Conservation (phyloP, 2,329 filamentous ascomycete species). For the Rutstroemia sydowiana region DNA sequence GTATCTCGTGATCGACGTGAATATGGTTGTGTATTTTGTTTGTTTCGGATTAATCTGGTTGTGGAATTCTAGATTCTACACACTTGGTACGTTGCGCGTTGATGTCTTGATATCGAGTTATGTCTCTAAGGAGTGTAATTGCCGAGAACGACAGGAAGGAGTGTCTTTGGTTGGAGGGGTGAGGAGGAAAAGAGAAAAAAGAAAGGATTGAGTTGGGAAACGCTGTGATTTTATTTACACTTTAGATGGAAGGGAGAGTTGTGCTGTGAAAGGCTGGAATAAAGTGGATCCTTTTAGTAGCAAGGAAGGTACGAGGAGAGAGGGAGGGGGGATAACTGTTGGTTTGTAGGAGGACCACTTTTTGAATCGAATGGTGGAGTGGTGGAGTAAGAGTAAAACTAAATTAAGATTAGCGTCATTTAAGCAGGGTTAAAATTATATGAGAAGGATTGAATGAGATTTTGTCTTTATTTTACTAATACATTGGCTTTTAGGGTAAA, state of each 20-base stretch:
- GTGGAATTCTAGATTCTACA: background rate
- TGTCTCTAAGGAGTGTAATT: slow-evolving; percentile 21
- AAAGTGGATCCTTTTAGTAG: background rate
- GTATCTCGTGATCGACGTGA: background rate
- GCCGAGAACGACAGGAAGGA: slow-evolving; percentile 19
- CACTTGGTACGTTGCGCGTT: background rate
- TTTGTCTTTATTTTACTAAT: too few species aligned
- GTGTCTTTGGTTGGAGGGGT: slow-evolving; percentile 6
- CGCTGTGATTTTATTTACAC: slow-evolving; percentile 9
- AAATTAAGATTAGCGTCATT: too few species aligned
- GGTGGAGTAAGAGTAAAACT: too few species aligned
- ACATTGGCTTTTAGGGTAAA: too few species aligned
- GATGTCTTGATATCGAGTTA: background rate
- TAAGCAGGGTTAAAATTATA: too few species aligned
- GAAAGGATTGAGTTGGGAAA: background rate
- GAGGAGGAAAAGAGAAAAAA: background rate
- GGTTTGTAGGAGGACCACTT: too few species aligned
- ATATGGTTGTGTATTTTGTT: background rate
- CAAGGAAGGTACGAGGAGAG: background rate
- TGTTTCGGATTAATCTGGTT: background rate
- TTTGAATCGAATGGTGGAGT: too few species aligned
- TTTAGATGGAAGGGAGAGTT: too few species aligned
- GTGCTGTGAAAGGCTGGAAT: background rate
- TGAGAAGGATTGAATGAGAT: too few species aligned
- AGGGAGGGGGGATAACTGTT: too few species aligned